Evolutionary conservation across 306 rosid genomes (phyloP), one percentile per base, ranked within the genome.

Genomic region (Morella rubra): DNA sequence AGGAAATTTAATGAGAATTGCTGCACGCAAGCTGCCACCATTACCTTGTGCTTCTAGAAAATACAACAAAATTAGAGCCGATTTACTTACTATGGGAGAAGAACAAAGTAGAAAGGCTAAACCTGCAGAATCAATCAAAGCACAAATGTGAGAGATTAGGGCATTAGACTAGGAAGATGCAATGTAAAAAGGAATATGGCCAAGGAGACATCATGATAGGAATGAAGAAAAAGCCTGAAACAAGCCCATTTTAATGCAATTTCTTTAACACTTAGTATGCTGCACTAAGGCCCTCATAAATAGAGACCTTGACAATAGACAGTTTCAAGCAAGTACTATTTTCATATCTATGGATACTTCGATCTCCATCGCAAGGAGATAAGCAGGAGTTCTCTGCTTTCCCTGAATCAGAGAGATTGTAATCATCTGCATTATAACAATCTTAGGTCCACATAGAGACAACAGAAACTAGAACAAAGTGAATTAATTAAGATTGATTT

Each of bases 21-120:
- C 59, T 22, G 65, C 51, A 79, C 64, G 40, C 20, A 81, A 80
- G 55, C 66, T 50, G 73, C 60, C 24, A 71, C 60, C 42, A 70
- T 13, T 59, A 40, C 32, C 77, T 37, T 72, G n/a, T 59, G 62
- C 44, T 66, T 24, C 71, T 44, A 72, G 14, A 52, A 22, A 74
- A 81, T 68, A 49, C 58, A 75, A 37, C 15, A 11, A 66, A 68
- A 74, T 55, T 62, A 73, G 73, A 27, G 67, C 2, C 27, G 12
- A 71, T 62, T 66, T 37, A 86, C 99, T 90, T 85, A 96, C 99
- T 85, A 22, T 96, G 99, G 69, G 99, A 74, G 76, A 82, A 89
- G 85, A 96, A 96, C 91, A 90, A 76, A 16, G 91, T 87, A 14
- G 91, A 87, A 76, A 87, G 81, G 85, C 91, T 87, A 79, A 87